Evolutionary conservation across 352 stramenopile genomes (phyloP).

Genomic region (Thraustotheca clavata): DNA sequence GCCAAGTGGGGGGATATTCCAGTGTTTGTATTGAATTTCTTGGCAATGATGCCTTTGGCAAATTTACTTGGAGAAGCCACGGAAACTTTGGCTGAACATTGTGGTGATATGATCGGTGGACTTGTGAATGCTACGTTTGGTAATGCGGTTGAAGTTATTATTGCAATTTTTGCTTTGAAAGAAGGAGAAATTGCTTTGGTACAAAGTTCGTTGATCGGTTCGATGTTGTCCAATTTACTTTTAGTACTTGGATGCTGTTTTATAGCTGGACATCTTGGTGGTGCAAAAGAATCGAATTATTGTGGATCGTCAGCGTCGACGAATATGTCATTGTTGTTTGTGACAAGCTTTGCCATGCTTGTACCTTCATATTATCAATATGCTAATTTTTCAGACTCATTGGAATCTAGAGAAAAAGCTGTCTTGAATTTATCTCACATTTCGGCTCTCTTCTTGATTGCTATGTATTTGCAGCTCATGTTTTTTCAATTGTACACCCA

Average conservation of each 20-base stretch:
- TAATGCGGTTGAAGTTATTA: slow-evolving; percentile 88
- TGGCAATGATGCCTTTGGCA: slow-evolving; percentile 78
- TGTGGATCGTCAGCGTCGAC: slow-evolving; percentile 37
- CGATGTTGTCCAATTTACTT: slow-evolving; percentile 84
- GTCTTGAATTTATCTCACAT: slow-evolving; percentile 24
- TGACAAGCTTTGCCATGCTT: slow-evolving; percentile 59
- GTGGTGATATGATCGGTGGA: slow-evolving; percentile 81
- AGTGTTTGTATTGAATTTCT: slow-evolving; percentile 84
- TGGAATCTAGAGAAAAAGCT: slow-evolving; percentile 30
- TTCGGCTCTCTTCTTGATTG: slow-evolving; percentile 26
- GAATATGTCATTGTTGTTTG: slow-evolving; percentile 63
- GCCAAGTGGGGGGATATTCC: slow-evolving; percentile 25
- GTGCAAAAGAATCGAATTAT: slow-evolving; percentile 44
- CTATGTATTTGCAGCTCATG: slow-evolving; percentile 66
- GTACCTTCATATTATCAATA: slow-evolving; percentile 48
- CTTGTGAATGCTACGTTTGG: slow-evolving; percentile 88
- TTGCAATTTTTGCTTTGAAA: slow-evolving; percentile 67
- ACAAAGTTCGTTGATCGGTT: slow-evolving; percentile 80
- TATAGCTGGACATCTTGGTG: slow-evolving; percentile 39
- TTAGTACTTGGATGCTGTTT: slow-evolving; percentile 85
- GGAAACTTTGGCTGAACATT: slow-evolving; percentile 81
- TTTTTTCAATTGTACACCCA: slow-evolving; percentile 54
- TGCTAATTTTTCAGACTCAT: slow-evolving; percentile 28
- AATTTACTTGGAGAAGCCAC: slow-evolving; percentile 80
- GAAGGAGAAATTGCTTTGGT: slow-evolving; percentile 80